Conservation (phyloP, 805 yeast species). For the Ogataea zsoltii region DNA sequence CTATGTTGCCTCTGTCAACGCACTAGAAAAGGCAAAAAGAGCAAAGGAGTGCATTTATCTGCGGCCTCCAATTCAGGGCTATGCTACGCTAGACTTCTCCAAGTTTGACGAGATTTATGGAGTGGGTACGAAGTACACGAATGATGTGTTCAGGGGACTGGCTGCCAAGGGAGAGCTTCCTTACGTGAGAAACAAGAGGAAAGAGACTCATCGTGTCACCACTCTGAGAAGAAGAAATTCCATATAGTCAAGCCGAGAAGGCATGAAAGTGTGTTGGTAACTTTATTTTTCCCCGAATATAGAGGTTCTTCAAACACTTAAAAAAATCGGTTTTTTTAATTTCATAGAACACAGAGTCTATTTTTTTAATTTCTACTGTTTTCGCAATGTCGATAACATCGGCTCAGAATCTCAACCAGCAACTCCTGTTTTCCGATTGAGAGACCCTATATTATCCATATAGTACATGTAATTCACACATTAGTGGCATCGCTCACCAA, state of each 20-base stretch:
- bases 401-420: no score
- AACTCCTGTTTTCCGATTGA: no score
- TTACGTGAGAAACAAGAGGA: slow-evolving; percentile 53
- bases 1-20: slow-evolving; percentile 93
- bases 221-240: slow-evolving; percentile 62
- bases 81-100: slow-evolving; percentile 88
- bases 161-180: slow-evolving; percentile 58
- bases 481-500: slow-evolving; percentile 51
- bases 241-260: slow-evolving; percentile 33
- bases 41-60: slow-evolving; percentile 84
- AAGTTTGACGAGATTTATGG: slow-evolving; percentile 86
- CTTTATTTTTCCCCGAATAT: no score
- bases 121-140: slow-evolving; percentile 79
- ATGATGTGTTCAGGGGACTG: slow-evolving; percentile 52
- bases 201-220: slow-evolving; percentile 30
- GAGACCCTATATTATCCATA: not conserved
- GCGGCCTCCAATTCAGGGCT: slow-evolving; percentile 92
- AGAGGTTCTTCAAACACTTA: no score
- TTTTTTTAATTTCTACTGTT: no score
- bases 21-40: slow-evolving; percentile 80
- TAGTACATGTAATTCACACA: slow-evolving; percentile 15
- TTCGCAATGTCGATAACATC: no score
- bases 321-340: no score
- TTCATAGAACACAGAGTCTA: no score
- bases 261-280: no score